Evolutionary conservation across 164 flowering plant species (phyloP).

Genomic region (Sedum album): DNA sequence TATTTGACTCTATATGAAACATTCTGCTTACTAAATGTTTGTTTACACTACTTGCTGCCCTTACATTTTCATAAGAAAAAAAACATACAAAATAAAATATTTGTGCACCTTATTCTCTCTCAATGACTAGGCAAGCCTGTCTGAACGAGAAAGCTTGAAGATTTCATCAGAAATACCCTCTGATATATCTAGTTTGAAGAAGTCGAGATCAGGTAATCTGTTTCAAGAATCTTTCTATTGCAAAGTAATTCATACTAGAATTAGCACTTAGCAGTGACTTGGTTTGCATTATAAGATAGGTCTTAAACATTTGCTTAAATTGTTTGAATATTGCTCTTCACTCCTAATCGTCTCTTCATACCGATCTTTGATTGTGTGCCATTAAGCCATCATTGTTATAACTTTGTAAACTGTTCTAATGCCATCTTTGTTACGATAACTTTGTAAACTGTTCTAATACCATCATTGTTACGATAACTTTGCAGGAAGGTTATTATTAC

Average conservation of each 20-base stretch:
- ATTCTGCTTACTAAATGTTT: neutral
- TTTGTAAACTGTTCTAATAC: constrained; percentile 3
- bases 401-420: no score
- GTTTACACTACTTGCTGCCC: neutral
- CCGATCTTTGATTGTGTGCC: no score
- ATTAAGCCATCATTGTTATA: no score
- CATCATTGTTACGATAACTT: constrained; percentile 3
- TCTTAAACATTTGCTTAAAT: neutral
- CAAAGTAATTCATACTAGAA: neutral
- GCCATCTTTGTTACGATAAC: constrained; percentile 1
- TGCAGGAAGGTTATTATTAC: constrained; percentile 54
- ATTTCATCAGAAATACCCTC: constrained; percentile 19
- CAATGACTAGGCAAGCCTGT: constrained; percentile 17
- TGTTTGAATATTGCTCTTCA: neutral
- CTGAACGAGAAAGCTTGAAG: constrained; percentile 10
- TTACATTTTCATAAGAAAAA: neutral
- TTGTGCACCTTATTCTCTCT: neutral
- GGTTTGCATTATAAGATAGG: neutral
- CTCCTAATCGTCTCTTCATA: no score
- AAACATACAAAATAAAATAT: neutral
- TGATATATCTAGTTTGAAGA: constrained; percentile 22
- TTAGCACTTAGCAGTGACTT: neutral
- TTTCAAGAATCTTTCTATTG: neutral
- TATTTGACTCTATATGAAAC: neutral
- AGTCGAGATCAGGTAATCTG: constrained; percentile 48